Conservation (phyloP, 176 grass and related monocot species). For the Triticum timopheevii region DNA sequence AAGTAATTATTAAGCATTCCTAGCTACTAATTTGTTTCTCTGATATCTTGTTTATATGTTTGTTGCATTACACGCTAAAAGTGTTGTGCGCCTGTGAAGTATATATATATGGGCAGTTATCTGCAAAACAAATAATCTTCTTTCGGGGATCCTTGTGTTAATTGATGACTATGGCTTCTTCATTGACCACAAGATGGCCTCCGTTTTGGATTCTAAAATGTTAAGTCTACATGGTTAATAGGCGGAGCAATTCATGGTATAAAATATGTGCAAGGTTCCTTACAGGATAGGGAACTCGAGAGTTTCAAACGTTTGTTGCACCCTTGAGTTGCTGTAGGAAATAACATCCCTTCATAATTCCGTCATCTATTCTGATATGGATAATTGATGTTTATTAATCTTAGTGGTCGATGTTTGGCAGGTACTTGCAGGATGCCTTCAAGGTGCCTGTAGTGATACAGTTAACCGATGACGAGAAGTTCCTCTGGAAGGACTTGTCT, state of each 20-base stretch:
- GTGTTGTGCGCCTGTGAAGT: neutral
- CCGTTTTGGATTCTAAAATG: neutral
- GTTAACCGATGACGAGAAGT: constrained; percentile 91
- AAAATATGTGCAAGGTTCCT: neutral
- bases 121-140: neutral
- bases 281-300: neutral
- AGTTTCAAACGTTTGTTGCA: neutral
- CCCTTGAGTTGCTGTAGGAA: neutral
- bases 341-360: neutral
- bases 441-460: constrained; percentile 94
- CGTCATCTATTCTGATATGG: neutral
- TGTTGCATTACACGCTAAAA: neutral
- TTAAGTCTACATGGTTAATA: neutral
- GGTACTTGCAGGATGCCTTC: constrained; percentile 90
- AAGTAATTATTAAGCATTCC: constrained; percentile 40
- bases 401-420: constrained; percentile 7
- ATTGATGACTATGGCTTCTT: neutral
- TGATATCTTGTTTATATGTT: neutral
- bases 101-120: too few relatives aligned
- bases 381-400: neutral
- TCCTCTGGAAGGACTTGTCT: constrained; percentile 71
- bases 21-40: neutral
- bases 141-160: neutral
- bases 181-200: neutral
- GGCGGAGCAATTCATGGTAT: neutral